Conservation (phyloP, 2,329 filamentous ascomycete genomes). For the Clarireedia paspali region DNA sequence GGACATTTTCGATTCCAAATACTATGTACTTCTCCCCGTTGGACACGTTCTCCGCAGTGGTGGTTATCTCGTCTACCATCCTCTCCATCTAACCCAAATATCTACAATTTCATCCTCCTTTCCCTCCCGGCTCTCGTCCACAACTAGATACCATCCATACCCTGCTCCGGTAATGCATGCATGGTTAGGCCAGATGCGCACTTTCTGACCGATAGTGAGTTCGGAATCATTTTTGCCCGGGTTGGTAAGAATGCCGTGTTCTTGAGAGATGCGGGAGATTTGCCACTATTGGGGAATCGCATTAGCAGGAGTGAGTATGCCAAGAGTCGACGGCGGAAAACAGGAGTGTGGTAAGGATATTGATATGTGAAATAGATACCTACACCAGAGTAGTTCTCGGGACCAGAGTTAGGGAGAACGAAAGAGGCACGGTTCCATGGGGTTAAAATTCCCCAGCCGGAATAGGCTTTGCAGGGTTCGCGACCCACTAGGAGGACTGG, state of each 20-base stretch:
- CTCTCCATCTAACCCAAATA: conserved; percentile 64
- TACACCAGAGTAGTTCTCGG: conserved; percentile 5
- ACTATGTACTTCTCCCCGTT: not conserved
- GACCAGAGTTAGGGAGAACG: conserved; percentile 3
- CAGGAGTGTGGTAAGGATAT: not conserved
- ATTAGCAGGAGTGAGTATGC: not conserved
- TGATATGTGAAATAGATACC: not conserved
- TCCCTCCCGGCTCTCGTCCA: conserved; percentile 52
- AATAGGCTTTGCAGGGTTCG: conserved; percentile 64
- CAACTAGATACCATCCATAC: conserved; percentile 66
- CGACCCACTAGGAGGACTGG: conserved; percentile 43
- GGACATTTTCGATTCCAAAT: not conserved
- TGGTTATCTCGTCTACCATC: conserved; percentile 45
- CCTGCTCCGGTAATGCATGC: conserved; percentile 67
- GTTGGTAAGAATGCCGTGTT: conserved; percentile 68
- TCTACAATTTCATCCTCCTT: conserved; percentile 59
- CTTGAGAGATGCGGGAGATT: conserved; percentile 65
- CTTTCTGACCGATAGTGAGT: conserved; percentile 55
- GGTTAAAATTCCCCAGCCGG: conserved; percentile 62
- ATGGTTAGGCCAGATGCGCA: conserved; percentile 74
- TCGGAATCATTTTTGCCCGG: conserved; percentile 37
- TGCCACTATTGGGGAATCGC: conserved; percentile 42
- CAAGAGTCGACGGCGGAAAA: not conserved
- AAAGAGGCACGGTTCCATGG: conserved; percentile 41
- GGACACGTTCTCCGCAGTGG: not conserved